A percentile compares a stretch with the other conserved stretches of the same genome.
Conservation (phyloP, 129 eudicot genomes). For the Centrapalus pauciflorus region DNA sequence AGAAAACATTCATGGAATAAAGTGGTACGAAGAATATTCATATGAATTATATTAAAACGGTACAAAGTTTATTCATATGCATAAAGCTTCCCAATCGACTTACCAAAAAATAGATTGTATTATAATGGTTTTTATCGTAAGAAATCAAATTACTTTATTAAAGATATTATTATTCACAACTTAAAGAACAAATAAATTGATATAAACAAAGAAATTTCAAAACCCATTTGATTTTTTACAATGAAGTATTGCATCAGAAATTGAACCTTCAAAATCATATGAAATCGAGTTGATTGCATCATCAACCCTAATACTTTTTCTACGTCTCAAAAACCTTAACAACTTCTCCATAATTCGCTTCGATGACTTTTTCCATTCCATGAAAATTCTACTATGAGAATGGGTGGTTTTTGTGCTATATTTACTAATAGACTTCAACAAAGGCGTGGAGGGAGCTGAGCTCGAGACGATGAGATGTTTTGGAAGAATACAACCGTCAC, state of each 20-base stretch:
- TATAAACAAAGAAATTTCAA: neutral
- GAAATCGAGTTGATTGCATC: neutral
- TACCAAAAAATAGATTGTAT: too few species aligned
- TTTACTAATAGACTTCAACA: neutral
- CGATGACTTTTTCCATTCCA: neutral
- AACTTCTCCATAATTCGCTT: neutral
- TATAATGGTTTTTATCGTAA: too few species aligned
- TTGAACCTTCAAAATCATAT: neutral
- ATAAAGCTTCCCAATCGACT: too few species aligned
- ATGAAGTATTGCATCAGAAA: constrained; percentile 21
- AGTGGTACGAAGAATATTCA: too few species aligned
- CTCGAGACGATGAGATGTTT: neutral
- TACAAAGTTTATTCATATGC: too few species aligned
- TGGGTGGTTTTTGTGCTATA: neutral
- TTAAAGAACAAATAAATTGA: neutral
- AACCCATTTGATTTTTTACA: constrained; percentile 12
- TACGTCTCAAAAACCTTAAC: neutral
- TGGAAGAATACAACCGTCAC: neutral
- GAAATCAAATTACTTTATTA: too few species aligned
- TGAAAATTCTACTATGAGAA: neutral
- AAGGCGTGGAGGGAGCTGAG: neutral
- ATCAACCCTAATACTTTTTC: neutral
- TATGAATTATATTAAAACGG: too few species aligned
- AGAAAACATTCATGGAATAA: too few species aligned
- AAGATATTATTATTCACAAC: too few species aligned